Evolutionary conservation across 371 early-diverging fungal genomes (phyloP), one percentile per base, ranked within the genome.

Genomic region (Rhizopus arrhizus): DNA sequence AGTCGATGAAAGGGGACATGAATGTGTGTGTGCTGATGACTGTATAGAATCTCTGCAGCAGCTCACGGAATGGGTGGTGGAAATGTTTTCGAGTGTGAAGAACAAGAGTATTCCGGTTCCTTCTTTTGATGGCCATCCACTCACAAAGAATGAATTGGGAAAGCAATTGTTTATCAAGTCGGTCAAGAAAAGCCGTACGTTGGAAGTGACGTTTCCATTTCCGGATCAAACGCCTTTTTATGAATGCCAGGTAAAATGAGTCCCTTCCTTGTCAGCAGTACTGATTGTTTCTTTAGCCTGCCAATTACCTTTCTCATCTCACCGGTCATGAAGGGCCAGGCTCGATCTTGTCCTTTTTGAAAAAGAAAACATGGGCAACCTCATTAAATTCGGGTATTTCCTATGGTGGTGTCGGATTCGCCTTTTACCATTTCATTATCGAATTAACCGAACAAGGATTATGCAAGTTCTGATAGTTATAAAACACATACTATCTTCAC

Each of bases 341-440:
- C 0, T 94, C 94, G 0, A 80, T 96, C 33, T 75, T 96, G 35
- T 91, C 93, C 2, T 72, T 81, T 46, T 72, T 98, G 47, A 95
- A 95, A 68, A 80, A 85, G 69, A 89, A 88, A 56, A 92, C 71
- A n/a, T 97, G 95, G 95, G 96, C 93, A 0, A 87, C 87, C 41
- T 75, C 77, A 46, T 65, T 94, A 52, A 81, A 77, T n/a, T 86
- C 90, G 0, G 90, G 92, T 4, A 65, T 77, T 1, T 70, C 69
- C 5, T 64, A 68, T 50, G 86, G 83, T 46, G 90, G 85, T 4
- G 75, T 76, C 55, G 84, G 81, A n/a, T 92, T 91, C 74, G 87
- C 75, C 3, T 90, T 93, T 66, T 94, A 94, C 80, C 89, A 85
- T 62, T 77, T 94, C 22, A 68, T 78, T 2, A 70, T 93, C 5